A percentile compares a stretch with the other conserved stretches of the same genome.
Evolutionary conservation across 2,329 filamentous ascomycete species (phyloP).

Genomic region (Zymoseptoria pseudotritici): DNA sequence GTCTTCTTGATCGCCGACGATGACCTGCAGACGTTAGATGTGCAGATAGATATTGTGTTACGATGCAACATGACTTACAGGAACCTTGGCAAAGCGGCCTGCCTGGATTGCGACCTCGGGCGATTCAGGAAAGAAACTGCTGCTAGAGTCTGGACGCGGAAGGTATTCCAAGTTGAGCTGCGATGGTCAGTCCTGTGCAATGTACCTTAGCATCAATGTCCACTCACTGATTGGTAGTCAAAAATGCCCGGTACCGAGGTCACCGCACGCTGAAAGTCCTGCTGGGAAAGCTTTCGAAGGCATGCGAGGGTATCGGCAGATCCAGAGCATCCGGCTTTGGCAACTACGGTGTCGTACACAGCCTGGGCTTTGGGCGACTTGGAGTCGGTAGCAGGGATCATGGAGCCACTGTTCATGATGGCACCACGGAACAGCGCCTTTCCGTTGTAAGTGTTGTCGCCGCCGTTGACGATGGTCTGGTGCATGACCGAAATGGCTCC

Average conservation of each 20-base stretch:
- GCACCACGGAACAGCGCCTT: constrained; percentile 64
- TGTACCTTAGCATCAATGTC: background rate
- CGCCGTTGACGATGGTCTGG: constrained; percentile 66
- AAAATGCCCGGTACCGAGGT: constrained; percentile 64
- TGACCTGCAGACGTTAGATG: constrained; percentile 31
- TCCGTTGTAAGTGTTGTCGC: constrained; percentile 57
- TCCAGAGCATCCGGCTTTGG: constrained; percentile 38
- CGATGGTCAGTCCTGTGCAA: constrained; percentile 21
- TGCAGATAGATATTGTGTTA: background rate
- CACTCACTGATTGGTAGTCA: constrained; percentile 44
- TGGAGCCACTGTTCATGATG: constrained; percentile 68
- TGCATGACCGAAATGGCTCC: constrained; percentile 62
- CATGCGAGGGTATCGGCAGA: constrained; percentile 40
- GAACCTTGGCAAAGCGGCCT: constrained; percentile 53
- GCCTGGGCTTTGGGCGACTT: constrained; percentile 57
- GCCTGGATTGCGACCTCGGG: constrained; percentile 50
- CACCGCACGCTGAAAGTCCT: constrained; percentile 50
- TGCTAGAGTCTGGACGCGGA: constrained; percentile 55
- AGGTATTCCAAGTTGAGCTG: constrained; percentile 63
- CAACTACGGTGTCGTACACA: constrained; percentile 42
- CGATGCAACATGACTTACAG: constrained; percentile 26
- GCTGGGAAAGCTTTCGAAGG: constrained; percentile 41
- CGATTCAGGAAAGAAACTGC: constrained; percentile 50
- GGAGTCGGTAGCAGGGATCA: constrained; percentile 52
- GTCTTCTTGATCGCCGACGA: constrained; percentile 70